Evolutionary conservation across 345 rosid genomes (phyloP).

Genomic region (Gossypium turneri): DNA sequence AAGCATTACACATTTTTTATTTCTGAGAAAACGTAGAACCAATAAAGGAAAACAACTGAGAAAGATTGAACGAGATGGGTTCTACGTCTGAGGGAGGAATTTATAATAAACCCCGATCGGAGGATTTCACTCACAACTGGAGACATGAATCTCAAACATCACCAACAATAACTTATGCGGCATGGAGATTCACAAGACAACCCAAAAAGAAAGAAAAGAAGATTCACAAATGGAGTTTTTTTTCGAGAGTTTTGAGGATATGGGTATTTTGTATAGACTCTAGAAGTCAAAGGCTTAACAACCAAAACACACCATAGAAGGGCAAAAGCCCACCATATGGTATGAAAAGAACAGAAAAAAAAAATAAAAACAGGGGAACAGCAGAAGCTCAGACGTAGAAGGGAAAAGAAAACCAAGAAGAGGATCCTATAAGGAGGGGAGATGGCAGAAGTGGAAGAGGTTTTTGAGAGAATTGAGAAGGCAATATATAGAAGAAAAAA

Average conservation of each 20-base stretch:
- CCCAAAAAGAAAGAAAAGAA: neutral
- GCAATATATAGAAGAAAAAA: conserved; percentile 40
- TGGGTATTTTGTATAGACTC: conserved; percentile 5
- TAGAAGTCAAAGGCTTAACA: neutral
- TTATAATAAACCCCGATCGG: conserved; percentile 65
- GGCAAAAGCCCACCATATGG: neutral
- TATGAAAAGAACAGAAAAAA: neutral
- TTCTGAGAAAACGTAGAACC: conserved; percentile 66
- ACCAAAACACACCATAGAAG: neutral
- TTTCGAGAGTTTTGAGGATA: conserved; percentile 3
- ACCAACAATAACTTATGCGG: conserved; percentile 23
- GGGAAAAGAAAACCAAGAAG: neutral
- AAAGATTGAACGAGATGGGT: conserved; percentile 84
- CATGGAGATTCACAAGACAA: conserved; percentile 28
- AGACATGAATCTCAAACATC: conserved; percentile 66
- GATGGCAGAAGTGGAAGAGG: conserved; percentile 34
- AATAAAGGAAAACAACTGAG: conserved; percentile 79
- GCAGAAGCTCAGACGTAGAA: conserved; percentile 13
- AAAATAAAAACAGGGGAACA: neutral
- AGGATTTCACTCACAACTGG: conserved; percentile 68
- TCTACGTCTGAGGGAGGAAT: conserved; percentile 62
- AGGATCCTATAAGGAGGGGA: neutral
- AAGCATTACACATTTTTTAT: neutral
- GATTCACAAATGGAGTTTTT: neutral
- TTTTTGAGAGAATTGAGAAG: neutral